Evolutionary conservation across 2,329 filamentous ascomycete species (phyloP), one percentile per base, ranked within the genome.

Genomic region (Stagonosporopsis vannaccii): DNA sequence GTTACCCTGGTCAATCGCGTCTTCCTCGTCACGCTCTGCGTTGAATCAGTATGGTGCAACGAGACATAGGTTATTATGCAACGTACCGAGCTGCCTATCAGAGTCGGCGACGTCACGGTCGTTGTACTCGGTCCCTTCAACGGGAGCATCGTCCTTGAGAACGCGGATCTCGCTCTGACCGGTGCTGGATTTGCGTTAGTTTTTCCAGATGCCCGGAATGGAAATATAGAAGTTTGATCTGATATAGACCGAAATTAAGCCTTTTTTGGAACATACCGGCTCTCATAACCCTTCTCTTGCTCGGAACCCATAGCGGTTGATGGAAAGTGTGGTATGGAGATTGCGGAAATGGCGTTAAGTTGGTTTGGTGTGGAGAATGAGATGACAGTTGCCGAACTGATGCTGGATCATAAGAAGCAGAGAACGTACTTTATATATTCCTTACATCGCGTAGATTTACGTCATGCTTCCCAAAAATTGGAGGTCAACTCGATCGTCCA

Each of bases 1-100:
- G 59, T 83, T 83, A 50, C 56, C 66, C 58, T 76, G 52, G 49
- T 84, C 77, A 39, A 84, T 82, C 3, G 81, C 81, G 2, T 82
- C 79, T 2, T 69, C 69, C 20, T 84, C 82, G 48, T 84, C 82
- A 7, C 71, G 72, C 35, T 72, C 80, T 81, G 15, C 5, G 4
- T 2, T 3, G 12, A 4, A 13, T 40, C n/a, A 50, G 39, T 1
- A 33, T 6, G 2, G 15, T 12, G n/a, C 5, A 15, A 0, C 4
- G n/a, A 7, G 12, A 3, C 17, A 5, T 17, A 36, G 28, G 17
- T n/a, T n/a, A n/a, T n/a, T n/a, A n/a, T n/a, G n/a, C n/a, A n/a
- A 9, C 72, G 19, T 71, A 83, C 81, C 77, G 22, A 84, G 67
- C 44, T 79, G 75, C 51, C 74, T 71, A 53, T 83, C 81, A 1